Base-by-base conservation (phyloP, 768 basidiomycete genomes). In the Termitomyces sp. region DNA sequence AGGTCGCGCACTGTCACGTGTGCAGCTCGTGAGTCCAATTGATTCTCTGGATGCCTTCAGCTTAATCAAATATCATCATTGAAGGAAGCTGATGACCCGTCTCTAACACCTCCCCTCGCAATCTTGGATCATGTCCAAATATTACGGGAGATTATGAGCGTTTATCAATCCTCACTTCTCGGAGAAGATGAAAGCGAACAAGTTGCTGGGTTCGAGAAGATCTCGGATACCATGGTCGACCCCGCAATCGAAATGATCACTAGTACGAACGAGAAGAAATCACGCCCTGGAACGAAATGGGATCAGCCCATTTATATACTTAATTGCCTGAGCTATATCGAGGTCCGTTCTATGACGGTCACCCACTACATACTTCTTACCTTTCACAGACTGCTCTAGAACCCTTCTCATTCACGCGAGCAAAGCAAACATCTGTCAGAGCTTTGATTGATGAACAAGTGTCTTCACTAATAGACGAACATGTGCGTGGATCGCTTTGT, bases 111-210 rank as follows among this genome's bases (percentile, higher is more conserved):
- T 1, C 94, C 96, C 0, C 78, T 89, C 7, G 78, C 83, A 0
- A 85, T 98, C 20, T 83, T 94, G 38, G 94, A 97, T 65, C 88
- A 94, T 46, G 81, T 85, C 0, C 90, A 93, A 63, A 86, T 92
- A 59, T 79, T 98, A 9, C 87, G 91, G 13, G 94, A 98, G 71
- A 86, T 97, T 64, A 90, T 96, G 86, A 74, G 80, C 0, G 94
- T 97, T 6, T 96, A 96, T 71, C 87, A 92, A 38, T 90, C 91
- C 0, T 95, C 95, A 0, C 81, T 96, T 35, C 78, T 94, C 11
- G 90, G 87, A 11, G 85, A 86, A 62, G 76, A 81, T 45, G 71
- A 76, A 45, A 74, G 68, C 15, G 76, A 78, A 50, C 70, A 76
- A 56, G 71, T 66, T 32, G 70, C 78, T 6, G 78, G 79, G 2